Base-by-base conservation (phyloP, 345 rosid genomes). In the Kernera saxatilis region DNA sequence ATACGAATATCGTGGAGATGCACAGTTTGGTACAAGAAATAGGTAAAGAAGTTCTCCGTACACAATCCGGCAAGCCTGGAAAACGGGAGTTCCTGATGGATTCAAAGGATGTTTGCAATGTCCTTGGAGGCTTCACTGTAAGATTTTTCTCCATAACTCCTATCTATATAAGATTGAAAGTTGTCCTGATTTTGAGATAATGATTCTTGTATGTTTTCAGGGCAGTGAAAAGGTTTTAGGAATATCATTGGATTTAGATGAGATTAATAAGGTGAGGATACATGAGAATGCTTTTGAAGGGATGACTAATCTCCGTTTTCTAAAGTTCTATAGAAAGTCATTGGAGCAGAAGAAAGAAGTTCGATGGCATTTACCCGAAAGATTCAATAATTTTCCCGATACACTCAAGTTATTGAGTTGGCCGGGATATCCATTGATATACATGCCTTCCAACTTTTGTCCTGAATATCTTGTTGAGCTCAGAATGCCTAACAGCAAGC, bases 11-110 rank as follows among this genome's bases (percentile, higher is more conserved):
- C 3, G 41, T 79, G 4, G 14, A 50, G 7, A 70, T 82, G 77
- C 79, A 82, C 46, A 56, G 59, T 61, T 37, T 70, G 37, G 25
- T 76, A 3, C 74, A 66, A 61, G 69, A 76, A 54, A 36, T 77
- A 77, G 79, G 81, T 8, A 8, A 49, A 62, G 44, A 53, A 12
- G 13, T 74, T 21, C 52, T 77, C 12, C 76, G 57, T 0, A 2
- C 4, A 23, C 70, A 76, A 5, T 46, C 69, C 2, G 30, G 14
- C 32, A 8, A 44, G 2, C 73, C 70, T 64, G 73, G 62, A 15
- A 4, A 61, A 43, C 65, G 73, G 0, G 75, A 77, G 26, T 52
- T 79, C 11, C 33, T 80, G 0, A 57, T 66, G 70, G 7, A 25
- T 8, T 36, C 70, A 1, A 64, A 63, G 19, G 79, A 81, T 62